These are phyloP conservation scores for Crepidotus variabilis DNA, from an alignment of 768 basidiomycete species.

Conservation along the genomic window DNA sequence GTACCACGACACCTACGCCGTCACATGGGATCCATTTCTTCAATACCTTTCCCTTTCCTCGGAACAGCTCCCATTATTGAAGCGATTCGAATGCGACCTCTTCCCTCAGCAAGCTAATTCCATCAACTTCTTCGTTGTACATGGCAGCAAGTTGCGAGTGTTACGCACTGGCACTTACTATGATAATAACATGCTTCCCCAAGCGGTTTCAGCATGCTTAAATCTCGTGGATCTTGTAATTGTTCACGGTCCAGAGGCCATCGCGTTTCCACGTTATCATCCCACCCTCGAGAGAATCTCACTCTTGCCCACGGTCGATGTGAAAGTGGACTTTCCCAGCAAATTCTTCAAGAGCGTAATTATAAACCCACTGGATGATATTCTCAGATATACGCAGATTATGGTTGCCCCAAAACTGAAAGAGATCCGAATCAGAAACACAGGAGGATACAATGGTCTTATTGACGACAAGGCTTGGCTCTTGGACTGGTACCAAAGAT, in stretches of 20 bases:
- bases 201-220: constrained; percentile 33
- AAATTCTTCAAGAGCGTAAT: constrained; percentile 35
- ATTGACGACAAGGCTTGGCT: constrained; percentile 17
- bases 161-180: constrained; percentile 34
- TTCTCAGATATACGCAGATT: constrained; percentile 32
- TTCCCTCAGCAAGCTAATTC: constrained; percentile 26
- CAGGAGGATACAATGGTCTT: constrained; percentile 27
- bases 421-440: constrained; percentile 38
- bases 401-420: constrained; percentile 27
- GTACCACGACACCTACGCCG: constrained; percentile 15
- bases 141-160: constrained; percentile 37
- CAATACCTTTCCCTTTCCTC: constrained; percentile 28
- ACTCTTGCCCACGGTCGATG: constrained; percentile 37
- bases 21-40: constrained; percentile 38
- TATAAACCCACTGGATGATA: constrained; percentile 35
- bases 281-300: constrained; percentile 37
- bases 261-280: constrained; percentile 31
- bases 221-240: constrained; percentile 39
- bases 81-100: constrained; percentile 40
- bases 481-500: constrained; percentile 18
- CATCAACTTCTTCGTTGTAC: constrained; percentile 31
- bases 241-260: constrained; percentile 23
- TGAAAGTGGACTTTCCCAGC: constrained; percentile 30
- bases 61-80: constrained; percentile 34
- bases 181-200: constrained; percentile 25